These are phyloP conservation scores for Trichoderma sp. DNA, from an alignment of 2,329 filamentous ascomycete species.

Conservation along the genomic window DNA sequence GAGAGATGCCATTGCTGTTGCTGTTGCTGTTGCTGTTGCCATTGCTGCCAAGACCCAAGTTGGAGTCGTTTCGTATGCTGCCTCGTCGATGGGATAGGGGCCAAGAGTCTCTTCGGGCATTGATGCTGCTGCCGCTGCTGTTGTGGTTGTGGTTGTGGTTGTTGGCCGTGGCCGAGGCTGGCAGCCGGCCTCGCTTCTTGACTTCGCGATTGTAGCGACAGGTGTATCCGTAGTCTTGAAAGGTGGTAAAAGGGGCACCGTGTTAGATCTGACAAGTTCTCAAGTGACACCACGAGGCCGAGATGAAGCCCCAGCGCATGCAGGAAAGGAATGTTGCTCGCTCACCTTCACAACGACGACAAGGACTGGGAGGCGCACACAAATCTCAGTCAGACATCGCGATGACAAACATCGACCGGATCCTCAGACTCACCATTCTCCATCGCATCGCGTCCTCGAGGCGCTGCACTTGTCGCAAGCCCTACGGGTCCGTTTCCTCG, in stretches of 20 bases:
- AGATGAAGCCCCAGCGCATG: not conserved
- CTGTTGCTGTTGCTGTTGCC: not conserved
- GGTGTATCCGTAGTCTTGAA: constrained; percentile 37
- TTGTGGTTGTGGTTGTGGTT: not conserved
- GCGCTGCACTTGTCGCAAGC: constrained; percentile 37
- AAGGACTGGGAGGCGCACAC: constrained; percentile 22
- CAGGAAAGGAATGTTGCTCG: not conserved
- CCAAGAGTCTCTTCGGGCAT: constrained; percentile 11
- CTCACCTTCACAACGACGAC: constrained; percentile 38
- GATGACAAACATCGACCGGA: not conserved
- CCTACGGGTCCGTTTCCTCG: constrained; percentile 30
- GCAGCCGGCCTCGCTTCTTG: constrained; percentile 37
- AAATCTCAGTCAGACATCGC: constrained; percentile 13
- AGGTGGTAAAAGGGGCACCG: not conserved
- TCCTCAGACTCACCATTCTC: constrained; percentile 38
- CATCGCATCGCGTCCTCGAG: constrained; percentile 43
- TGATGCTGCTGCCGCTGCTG: not conserved
- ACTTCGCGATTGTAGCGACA: constrained; percentile 38
- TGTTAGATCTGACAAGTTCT: constrained; percentile 1
- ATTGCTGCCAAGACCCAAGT: not conserved
- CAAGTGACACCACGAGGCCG: not conserved
- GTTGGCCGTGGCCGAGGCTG: constrained; percentile 24
- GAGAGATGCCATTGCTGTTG: not conserved
- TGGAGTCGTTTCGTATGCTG: constrained; percentile 1
- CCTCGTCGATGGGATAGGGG: constrained; percentile 7